Evolutionary conservation across 2,329 filamentous ascomycete genomes (phyloP).

Genomic region (Stylonectria norvegica): DNA sequence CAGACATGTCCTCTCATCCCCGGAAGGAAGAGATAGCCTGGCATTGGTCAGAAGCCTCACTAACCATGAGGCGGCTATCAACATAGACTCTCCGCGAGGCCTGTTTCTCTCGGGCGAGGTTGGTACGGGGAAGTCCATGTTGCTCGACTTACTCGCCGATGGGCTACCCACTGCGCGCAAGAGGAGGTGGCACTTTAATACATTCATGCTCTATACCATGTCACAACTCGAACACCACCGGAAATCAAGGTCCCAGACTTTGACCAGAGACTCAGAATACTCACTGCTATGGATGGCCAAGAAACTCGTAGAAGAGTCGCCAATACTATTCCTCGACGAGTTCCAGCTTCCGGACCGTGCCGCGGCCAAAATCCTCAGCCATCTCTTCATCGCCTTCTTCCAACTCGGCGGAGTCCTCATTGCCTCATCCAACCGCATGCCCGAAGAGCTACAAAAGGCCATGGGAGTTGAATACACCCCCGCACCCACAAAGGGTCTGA

Average conservation of each 20-base stretch:
- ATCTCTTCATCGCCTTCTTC: conserved; percentile 76
- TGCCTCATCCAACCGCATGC: conserved; percentile 79
- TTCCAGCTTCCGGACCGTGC: conserved; percentile 79
- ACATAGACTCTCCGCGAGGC: conserved; percentile 69
- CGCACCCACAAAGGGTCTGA: conserved; percentile 50
- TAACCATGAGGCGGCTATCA: conserved; percentile 66
- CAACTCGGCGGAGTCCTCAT: conserved; percentile 77
- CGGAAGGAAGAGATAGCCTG: conserved; percentile 55
- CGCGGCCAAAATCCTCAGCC: conserved; percentile 74
- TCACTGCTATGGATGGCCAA: conserved; percentile 71
- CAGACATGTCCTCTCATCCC: conserved; percentile 54
- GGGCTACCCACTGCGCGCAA: conserved; percentile 72
- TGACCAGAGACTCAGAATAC: conserved; percentile 45
- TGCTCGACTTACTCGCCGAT: conserved; percentile 78
- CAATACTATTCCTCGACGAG: conserved; percentile 77
- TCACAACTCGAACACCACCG: conserved; percentile 68
- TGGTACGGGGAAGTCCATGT: conserved; percentile 79
- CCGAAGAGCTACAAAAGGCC: conserved; percentile 74
- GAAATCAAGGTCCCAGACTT: conserved; percentile 28
- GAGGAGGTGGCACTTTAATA: conserved; percentile 77
- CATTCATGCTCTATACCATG: conserved; percentile 77
- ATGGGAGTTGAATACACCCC: conserved; percentile 65
- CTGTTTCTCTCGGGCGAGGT: conserved; percentile 78
- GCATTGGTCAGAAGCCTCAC: conserved; percentile 68
- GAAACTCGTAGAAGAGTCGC: conserved; percentile 70